Evolutionary conservation across 305 asterid genomes (phyloP).

Genomic region (Fraxinus velutina): DNA sequence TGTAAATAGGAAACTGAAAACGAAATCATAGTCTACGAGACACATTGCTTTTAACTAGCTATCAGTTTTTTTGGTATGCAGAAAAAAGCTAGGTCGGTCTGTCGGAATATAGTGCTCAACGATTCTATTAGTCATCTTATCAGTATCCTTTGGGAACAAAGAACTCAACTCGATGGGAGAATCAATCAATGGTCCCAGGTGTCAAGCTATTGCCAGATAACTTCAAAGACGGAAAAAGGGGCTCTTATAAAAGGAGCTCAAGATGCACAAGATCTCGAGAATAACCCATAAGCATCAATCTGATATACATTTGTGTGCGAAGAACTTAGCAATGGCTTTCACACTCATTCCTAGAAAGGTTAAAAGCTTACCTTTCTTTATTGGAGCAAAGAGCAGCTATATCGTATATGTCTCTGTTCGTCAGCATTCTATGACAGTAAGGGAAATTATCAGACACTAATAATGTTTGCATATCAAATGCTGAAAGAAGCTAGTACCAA

Average conservation of each 20-base stretch:
- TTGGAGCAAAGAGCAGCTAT: conserved; percentile 69
- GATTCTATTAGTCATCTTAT: neutral
- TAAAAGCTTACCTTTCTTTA: conserved; percentile 43
- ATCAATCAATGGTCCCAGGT: neutral
- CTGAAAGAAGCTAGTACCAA: neutral
- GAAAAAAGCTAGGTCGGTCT: neutral
- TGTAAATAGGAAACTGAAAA: neutral
- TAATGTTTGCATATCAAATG: neutral
- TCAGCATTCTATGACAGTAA: conserved; percentile 60
- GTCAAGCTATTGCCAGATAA: neutral
- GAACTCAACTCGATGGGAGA: neutral
- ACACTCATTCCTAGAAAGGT: neutral
- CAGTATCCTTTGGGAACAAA: neutral
- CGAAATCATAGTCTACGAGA: neutral
- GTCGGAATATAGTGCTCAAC: neutral
- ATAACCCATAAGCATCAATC: neutral
- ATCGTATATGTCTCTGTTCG: conserved; percentile 59
- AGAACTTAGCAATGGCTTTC: neutral
- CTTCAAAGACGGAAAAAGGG: neutral
- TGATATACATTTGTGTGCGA: neutral
- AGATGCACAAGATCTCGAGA: neutral
- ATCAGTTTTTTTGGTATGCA: neutral
- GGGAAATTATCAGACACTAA: conserved; percentile 11
- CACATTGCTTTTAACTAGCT: neutral
- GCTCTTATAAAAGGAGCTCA: neutral